phyloP scores from a whole-genome alignment of 1,139 yeast species.

The Hyphopichia burtonii region DNA sequence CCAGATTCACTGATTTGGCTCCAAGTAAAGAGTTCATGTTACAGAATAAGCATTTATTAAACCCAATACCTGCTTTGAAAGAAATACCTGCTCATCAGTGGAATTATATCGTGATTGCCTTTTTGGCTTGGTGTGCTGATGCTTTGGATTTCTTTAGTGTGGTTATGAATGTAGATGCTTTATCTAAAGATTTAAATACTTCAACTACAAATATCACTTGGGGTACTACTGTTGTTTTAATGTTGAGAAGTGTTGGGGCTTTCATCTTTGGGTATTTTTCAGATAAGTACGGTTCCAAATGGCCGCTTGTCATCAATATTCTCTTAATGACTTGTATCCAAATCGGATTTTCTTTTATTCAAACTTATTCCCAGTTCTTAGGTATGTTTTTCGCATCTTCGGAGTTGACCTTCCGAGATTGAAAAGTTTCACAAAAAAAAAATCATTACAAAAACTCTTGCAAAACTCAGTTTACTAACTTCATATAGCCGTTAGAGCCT shows the following conservation, averaged over 20 bases:
- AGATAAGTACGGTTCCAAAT: constrained; percentile 37
- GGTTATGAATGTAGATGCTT: constrained; percentile 28
- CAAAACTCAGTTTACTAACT: constrained; percentile 29
- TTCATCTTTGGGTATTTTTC: constrained; percentile 37
- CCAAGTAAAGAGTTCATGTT: constrained; percentile 31
- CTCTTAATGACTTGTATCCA: constrained; percentile 32
- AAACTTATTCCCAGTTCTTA: constrained; percentile 36
- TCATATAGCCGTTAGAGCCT: constrained; percentile 62
- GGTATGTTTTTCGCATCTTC: constrained; percentile 30
- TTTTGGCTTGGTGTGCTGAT: constrained; percentile 45
- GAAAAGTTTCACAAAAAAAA: no score
- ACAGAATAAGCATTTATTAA: constrained; percentile 22
- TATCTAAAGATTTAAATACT: constrained; percentile 27
- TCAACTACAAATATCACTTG: constrained; percentile 34
- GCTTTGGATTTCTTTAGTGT: constrained; percentile 44
- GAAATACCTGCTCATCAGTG: constrained; percentile 33
- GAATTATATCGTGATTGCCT: constrained; percentile 35
- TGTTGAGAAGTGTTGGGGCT: constrained; percentile 47
- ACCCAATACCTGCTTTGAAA: constrained; percentile 33
- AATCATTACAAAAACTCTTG: constrained; percentile 16
- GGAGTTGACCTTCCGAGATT: not conserved
- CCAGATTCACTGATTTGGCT: constrained; percentile 33
- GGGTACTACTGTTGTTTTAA: constrained; percentile 46
- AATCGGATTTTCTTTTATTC: constrained; percentile 41
- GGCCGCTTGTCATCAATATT: constrained; percentile 37